Base-by-base conservation (phyloP, 2,329 filamentous ascomycete genomes). In the Botrytis hyacinthi region DNA sequence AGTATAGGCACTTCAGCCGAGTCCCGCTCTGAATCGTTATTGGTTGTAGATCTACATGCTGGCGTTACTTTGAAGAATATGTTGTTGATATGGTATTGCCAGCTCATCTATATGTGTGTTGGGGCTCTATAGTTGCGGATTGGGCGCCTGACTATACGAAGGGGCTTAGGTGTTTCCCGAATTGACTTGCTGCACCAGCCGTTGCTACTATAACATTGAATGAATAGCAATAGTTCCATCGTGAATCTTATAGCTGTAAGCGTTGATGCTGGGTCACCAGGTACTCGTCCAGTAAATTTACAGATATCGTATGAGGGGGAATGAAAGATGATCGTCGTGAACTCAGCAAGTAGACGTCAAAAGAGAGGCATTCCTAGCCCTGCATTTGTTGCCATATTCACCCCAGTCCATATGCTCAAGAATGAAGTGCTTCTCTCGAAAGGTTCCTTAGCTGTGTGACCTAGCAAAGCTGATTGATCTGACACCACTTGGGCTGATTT, bases 1-100 rank as follows among this genome's bases (percentile, higher is more conserved):
- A 68, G n/a, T 42, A 32, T 54, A 68, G 66, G 66, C 48, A 42
- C 26, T 57, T 29, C 35, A 68, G 48, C 66, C 35, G 48, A 57
- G 35, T 68, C 26, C 35, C 66, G 35, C 48, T 57, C 9, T 29
- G 8, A 57, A 42, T 18, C 0, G n/a, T 29, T 54, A 68, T 68
- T 68, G 48, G 66, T 29, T 42, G 32, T 20, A 26, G 18, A 37
- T 42, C 20, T 57, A 42, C 29, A 42, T 32, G 32, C 5, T 42
- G 48, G 48, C n/a, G 46, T 68, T 26, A 16, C 7, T 42, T 12
- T 42, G 18, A 57, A 68, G 37, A 57, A 57, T 6, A 14, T 20
- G 16, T 66, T 12, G 26, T 57, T 68, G 18, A 35, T 42, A 57
- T 57, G 48, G 18, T 32, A 26, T 37, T 54, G 35, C 48, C 48